Conservation (phyloP, 805 yeast species). For the Saturnispora diversa region DNA sequence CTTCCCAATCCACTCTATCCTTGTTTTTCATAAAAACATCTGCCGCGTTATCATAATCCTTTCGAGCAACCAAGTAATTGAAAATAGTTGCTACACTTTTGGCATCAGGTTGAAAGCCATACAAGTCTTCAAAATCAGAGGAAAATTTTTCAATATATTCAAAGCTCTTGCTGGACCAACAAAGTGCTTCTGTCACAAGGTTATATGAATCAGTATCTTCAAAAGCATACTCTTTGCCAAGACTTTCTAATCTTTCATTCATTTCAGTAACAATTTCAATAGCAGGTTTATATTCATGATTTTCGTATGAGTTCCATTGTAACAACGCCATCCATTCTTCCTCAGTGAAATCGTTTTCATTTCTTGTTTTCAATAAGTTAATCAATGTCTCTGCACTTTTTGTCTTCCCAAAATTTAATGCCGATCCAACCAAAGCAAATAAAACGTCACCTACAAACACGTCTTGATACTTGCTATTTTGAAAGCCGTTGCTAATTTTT, state of each 20-base stretch:
- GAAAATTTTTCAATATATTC: conserved; percentile 22
- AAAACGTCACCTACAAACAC: conserved; percentile 22
- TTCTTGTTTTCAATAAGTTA: conserved; percentile 10
- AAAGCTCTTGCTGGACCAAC: conserved; percentile 24
- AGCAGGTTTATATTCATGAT: conserved; percentile 11
- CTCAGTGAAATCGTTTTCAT: conserved; percentile 14
- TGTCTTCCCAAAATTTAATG: conserved; percentile 19
- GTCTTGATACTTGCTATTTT: conserved; percentile 17
- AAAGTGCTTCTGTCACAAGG: conserved; percentile 20
- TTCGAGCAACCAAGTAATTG: conserved; percentile 17
- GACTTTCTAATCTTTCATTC: conserved; percentile 13
- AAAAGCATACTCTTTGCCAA: conserved; percentile 17
- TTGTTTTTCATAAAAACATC: conserved; percentile 14
- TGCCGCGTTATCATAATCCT: conserved; percentile 10
- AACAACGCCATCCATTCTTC: conserved; percentile 24
- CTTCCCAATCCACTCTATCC: conserved; percentile 39
- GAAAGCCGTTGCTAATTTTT: conserved; percentile 14
- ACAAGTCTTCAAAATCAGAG: conserved; percentile 26
- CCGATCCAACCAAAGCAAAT: conserved; percentile 21
- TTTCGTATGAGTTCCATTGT: conserved; percentile 18
- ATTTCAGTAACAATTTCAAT: conserved; percentile 27
- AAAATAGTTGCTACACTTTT: conserved; percentile 32
- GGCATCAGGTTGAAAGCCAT: conserved; percentile 30
- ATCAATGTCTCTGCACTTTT: conserved; percentile 18
- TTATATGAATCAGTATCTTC: conserved; percentile 24